phyloP scores from a whole-genome alignment of 176 grass and related monocot genomes.

The Zea mays region DNA sequence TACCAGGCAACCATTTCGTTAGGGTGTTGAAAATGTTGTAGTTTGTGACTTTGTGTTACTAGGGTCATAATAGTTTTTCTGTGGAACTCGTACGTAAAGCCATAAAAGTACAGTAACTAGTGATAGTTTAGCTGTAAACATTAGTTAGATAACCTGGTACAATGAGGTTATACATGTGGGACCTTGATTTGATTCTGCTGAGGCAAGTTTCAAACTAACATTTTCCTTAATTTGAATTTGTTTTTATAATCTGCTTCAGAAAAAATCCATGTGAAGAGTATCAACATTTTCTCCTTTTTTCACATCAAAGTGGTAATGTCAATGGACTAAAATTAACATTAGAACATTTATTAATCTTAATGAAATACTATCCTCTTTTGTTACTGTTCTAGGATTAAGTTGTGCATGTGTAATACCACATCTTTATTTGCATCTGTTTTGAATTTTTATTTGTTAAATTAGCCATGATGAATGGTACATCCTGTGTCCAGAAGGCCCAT shows the following conservation, averaged over 20 bases:
- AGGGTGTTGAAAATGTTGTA: neutral
- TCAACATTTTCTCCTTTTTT: neutral
- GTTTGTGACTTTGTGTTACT: neutral
- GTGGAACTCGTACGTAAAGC: neutral
- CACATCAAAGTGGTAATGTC: neutral
- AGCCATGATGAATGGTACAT: neutral
- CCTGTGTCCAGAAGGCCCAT: neutral
- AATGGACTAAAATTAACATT: neutral
- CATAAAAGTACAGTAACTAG: neutral
- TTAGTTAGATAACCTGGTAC: neutral
- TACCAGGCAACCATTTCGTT: neutral
- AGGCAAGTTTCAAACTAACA: neutral
- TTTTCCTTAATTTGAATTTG: slow-evolving; percentile 19
- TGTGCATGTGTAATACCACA: neutral
- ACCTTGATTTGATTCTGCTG: neutral
- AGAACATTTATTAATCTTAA: slow-evolving; percentile 8
- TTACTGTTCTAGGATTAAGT: neutral
- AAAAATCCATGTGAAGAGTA: neutral
- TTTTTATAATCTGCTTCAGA: slow-evolving; percentile 8
- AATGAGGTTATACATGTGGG: neutral
- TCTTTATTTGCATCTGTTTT: slow-evolving; percentile 22
- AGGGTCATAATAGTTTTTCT: neutral
- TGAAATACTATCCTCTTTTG: neutral
- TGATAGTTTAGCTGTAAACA: neutral
- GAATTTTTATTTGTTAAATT: slow-evolving; percentile 26